These are phyloP conservation scores for Acacia confusa DNA, from an alignment of 306 rosid genomes.

Conservation along the genomic window DNA sequence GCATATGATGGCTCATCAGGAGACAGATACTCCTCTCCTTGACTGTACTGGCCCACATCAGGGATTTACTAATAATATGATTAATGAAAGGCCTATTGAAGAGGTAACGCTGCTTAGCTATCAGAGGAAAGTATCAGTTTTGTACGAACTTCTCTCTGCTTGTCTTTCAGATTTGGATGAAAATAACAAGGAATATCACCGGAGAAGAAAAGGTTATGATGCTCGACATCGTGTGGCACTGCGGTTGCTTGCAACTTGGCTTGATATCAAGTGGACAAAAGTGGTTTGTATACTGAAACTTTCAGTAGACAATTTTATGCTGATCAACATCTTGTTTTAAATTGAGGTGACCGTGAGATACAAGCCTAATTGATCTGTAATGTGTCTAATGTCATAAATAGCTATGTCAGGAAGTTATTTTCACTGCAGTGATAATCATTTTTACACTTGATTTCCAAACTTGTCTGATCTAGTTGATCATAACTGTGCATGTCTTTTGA, in stretches of 20 bases:
- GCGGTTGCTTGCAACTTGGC: constrained; percentile 79
- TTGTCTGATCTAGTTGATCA: constrained; percentile 17
- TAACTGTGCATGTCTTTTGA: constrained; percentile 7
- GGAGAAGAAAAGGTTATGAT: constrained; percentile 81
- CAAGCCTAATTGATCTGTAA: neutral
- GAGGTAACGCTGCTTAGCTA: constrained; percentile 65
- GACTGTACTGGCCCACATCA: constrained; percentile 34
- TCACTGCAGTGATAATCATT: constrained; percentile 12
- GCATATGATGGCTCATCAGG: constrained; percentile 34
- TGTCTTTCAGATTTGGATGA: constrained; percentile 65
- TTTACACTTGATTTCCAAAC: constrained; percentile 14
- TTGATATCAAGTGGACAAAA: constrained; percentile 80
- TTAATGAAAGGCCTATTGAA: constrained; percentile 57
- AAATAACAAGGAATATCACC: constrained; percentile 48
- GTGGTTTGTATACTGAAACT: constrained; percentile 58
- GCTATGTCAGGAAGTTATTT: constrained; percentile 20
- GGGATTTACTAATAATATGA: constrained; percentile 28
- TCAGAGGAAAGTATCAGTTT: constrained; percentile 80
- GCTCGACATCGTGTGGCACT: constrained; percentile 85
- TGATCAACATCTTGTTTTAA: constrained; percentile 19
- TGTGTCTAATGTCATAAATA: constrained; percentile 16
- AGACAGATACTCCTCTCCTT: constrained; percentile 30
- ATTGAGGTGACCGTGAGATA: constrained; percentile 16
- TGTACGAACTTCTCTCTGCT: constrained; percentile 80
- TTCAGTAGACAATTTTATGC: constrained; percentile 11